Evolutionary conservation across 305 asterid genomes (phyloP).

Genomic region (Solanum hybrid): DNA sequence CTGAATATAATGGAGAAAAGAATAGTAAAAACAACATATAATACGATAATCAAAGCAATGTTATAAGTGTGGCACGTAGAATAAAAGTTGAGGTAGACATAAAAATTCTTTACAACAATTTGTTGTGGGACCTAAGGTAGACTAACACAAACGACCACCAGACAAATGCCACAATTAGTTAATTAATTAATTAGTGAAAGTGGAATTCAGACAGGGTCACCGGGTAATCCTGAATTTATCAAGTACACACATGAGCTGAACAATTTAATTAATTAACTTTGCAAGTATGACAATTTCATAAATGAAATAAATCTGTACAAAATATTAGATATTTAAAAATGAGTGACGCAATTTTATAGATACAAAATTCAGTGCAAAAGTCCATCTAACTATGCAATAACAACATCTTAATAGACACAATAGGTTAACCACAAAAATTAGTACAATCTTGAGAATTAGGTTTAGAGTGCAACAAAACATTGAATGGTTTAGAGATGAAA

Average conservation of each 20-base stretch:
- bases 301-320: not conserved
- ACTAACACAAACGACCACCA: not conserved
- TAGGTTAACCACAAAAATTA: no score
- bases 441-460: not conserved
- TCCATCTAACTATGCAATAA: no score
- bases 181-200: no score
- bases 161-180: not conserved
- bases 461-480: not conserved
- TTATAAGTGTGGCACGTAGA: no score
- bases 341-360: not conserved
- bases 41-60: not conserved
- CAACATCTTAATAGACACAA: no score
- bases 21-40: not conserved
- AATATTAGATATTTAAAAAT: no score
- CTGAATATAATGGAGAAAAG: not conserved
- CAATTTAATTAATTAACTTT: not conserved
- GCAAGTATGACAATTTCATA: not conserved
- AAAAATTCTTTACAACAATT: not conserved
- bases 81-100: not conserved
- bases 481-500: no score
- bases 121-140: not conserved
- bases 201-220: not conserved
- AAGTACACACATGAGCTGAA: not conserved
- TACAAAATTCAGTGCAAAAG: no score
- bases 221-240: not conserved